Evolutionary conservation across 192 early-diverging fungal genomes (phyloP).

Genomic region (Chytriomyces sp.): DNA sequence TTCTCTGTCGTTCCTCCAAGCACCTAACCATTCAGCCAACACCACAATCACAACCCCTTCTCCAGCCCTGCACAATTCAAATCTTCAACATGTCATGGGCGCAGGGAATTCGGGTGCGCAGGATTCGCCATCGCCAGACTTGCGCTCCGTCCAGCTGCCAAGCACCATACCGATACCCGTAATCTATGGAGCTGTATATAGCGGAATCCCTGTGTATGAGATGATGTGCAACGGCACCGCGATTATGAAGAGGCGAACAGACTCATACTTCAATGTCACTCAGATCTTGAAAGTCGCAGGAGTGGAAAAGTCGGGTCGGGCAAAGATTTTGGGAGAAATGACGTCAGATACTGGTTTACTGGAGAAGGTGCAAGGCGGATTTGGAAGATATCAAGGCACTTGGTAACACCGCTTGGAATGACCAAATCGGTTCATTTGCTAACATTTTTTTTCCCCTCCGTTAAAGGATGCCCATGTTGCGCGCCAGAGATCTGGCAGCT

Average conservation of each 20-base stretch:
- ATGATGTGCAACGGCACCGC: slow-evolving; percentile 78
- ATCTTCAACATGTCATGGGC: too few relatives aligned
- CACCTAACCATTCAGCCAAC: too few relatives aligned
- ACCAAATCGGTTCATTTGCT: not conserved
- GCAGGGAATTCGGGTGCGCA: too few relatives aligned
- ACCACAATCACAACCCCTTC: too few relatives aligned
- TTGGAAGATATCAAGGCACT: slow-evolving; percentile 97
- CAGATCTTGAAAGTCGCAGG: slow-evolving; percentile 98
- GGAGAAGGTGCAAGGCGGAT: slow-evolving; percentile 98
- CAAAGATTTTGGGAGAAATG: slow-evolving; percentile 94
- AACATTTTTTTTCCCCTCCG: slow-evolving; percentile 42
- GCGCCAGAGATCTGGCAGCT: slow-evolving; percentile 79
- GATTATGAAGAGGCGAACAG: slow-evolving; percentile 76
- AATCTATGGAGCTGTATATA: slow-evolving; percentile 90
- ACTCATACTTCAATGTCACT: slow-evolving; percentile 95
- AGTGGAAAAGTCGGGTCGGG: slow-evolving; percentile 87
- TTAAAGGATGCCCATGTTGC: slow-evolving; percentile 82
- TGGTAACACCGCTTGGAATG: slow-evolving; percentile 46
- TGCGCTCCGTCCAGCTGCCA: not conserved
- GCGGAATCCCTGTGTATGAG: slow-evolving; percentile 94
- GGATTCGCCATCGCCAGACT: not conserved
- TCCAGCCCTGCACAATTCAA: too few relatives aligned
- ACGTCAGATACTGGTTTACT: slow-evolving; percentile 71
- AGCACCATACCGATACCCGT: slow-evolving; percentile 12
- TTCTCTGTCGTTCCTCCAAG: too few relatives aligned